Percentiles rank a stretch among this genome's conserved stretches.
These are phyloP conservation scores for Hypoxylon crocopeplum DNA, from an alignment of 495 filamentous ascomycete genomes.

Conservation along the genomic window DNA sequence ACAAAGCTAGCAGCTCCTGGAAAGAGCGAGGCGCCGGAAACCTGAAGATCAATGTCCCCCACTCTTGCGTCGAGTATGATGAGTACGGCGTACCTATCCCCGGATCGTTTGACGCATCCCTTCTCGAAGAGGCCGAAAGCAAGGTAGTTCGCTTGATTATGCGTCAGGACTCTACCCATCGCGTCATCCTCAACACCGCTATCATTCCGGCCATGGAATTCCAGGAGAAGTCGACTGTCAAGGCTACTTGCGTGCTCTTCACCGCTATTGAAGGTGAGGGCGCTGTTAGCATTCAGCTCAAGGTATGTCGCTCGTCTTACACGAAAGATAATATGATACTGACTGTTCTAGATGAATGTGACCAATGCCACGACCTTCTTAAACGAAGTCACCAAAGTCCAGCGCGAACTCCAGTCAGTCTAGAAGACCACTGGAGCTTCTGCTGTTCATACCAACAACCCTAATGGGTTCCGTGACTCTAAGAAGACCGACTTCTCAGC, in stretches of 20 bases:
- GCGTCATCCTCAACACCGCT: constrained; percentile 85
- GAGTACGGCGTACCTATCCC: constrained; percentile 50
- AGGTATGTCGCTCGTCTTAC: constrained; percentile 58
- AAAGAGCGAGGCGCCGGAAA: constrained; percentile 84
- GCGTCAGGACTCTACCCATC: constrained; percentile 81
- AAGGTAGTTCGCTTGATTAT: constrained; percentile 76
- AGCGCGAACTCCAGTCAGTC: constrained; percentile 46
- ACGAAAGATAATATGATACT: constrained; percentile 1
- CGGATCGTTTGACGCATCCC: constrained; percentile 57
- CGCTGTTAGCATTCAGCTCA: constrained; percentile 68
- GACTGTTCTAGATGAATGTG: constrained; percentile 48
- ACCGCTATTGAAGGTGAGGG: constrained; percentile 65
- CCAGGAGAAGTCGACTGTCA: constrained; percentile 69
- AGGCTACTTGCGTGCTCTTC: constrained; percentile 61
- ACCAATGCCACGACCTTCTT: constrained; percentile 53
- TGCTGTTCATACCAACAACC: neutral
- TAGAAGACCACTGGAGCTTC: constrained; percentile 25
- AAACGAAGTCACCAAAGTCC: constrained; percentile 47
- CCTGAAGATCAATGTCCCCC: constrained; percentile 82
- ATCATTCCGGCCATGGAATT: constrained; percentile 76
- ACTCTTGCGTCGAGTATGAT: constrained; percentile 53
- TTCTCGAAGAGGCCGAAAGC: constrained; percentile 50
- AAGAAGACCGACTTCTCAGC: too few species aligned
- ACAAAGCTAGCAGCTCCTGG: constrained; percentile 68
- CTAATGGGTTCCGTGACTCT: too few species aligned